Conservation (phyloP, 2,329 filamentous ascomycete genomes). For the Calonectria pteridis region DNA sequence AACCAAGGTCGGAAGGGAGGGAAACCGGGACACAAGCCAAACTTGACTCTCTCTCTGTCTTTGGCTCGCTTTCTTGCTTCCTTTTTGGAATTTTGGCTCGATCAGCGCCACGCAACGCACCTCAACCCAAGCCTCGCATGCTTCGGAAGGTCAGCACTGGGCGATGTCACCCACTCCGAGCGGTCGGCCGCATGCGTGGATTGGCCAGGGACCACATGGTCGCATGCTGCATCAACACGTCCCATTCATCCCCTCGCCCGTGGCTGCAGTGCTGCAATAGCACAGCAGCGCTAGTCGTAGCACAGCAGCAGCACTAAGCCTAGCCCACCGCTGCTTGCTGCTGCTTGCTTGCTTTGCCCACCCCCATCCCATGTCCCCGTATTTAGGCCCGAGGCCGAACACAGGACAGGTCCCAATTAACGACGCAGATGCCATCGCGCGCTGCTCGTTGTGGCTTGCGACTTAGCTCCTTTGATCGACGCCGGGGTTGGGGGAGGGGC, state of each 20-base stretch:
- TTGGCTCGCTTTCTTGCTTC: not conserved
- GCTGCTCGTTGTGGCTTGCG: constrained; percentile 3
- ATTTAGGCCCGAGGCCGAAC: not conserved
- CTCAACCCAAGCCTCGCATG: constrained; percentile 9
- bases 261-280: not conserved
- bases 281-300: not conserved
- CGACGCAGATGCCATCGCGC: constrained; percentile 5
- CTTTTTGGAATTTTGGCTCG: not conserved
- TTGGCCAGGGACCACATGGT: constrained; percentile 6
- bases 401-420: not conserved
- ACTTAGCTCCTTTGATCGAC: constrained; percentile 2
- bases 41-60: not conserved
- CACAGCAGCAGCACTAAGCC: not conserved
- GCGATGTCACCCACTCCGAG: constrained; percentile 5
- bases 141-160: not conserved
- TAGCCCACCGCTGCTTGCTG: too few species aligned
- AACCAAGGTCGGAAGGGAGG: not conserved
- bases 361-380: not conserved
- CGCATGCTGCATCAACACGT: constrained; percentile 7
- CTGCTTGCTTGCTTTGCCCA: too few species aligned
- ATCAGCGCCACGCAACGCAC: constrained; percentile 10
- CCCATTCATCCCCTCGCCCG: not conserved
- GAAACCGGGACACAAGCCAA: too few species aligned
- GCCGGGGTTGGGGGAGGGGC: not conserved
- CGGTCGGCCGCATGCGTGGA: not conserved